Base-by-base conservation (phyloP, 2,329 filamentous ascomycete species). In the Apiospora arundinis region DNA sequence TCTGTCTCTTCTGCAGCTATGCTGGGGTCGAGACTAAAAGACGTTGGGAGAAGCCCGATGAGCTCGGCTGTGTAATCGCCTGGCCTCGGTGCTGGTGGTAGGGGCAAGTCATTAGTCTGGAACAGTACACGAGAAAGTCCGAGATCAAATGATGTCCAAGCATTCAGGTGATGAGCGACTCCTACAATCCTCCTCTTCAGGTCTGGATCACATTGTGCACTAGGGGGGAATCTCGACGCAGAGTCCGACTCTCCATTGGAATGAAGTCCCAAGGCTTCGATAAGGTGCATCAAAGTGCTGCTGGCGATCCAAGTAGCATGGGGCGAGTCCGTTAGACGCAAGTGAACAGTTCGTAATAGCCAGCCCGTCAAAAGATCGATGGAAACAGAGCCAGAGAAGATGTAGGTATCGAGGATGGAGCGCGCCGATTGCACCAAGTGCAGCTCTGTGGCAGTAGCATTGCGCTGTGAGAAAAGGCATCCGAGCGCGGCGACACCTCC, bases 111-210 rank as follows among this genome's bases (percentile, higher is more conserved):
- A 11, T 56, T 37, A 5, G 42, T 69, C 9, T 69, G 67, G 11
- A 49, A 52, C 9, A 80, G 78, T 72, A 89, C 86, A 12, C 87
- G 82, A 0, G 87, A 88, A 0, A 86, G 83, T 0, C 88, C 88
- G 69, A 89, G 84, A 70, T 90, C 88, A 73, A 89, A 90, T 0
- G 87, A 89, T 37, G 86, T 85, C 88, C 88, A 90, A 16, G 85
- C 86, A 74, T 90, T 90, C 9, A 90, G 82, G 73, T 90, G 88
- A 12, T 87, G 85, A 0, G 88, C 85, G 52, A 90, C 83, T 69
- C 86, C 83, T 75, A 88, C 79, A 4, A 88, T 76, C 1, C 86
- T 78, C 16, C 82, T 80, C 14, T 82, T 81, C 11, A 80, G 78
- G 42, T 87, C 85, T 14, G 79, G 66, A 21, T 82, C 78, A 21